A percentile compares a stretch with the other conserved stretches of the same genome.
phyloP scores from a whole-genome alignment of 805 yeast genomes.

The Kuraishia cidri region DNA sequence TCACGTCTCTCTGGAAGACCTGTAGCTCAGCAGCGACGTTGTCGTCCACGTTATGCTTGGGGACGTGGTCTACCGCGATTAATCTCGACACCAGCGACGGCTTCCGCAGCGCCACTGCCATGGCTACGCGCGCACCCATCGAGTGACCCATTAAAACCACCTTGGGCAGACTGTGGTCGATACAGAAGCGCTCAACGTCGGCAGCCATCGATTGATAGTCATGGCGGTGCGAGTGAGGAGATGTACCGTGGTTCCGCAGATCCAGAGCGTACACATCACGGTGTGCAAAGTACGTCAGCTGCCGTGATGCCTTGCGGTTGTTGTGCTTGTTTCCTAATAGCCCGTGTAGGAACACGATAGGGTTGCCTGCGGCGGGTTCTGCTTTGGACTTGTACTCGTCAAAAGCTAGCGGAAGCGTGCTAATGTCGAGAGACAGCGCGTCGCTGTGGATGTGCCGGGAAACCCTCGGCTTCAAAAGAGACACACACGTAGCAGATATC shows the following conservation, averaged over 20 bases:
- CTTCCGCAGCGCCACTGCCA: conserved; percentile 67
- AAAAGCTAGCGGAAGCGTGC: conserved; percentile 7
- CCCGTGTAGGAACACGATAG: conserved; percentile 81
- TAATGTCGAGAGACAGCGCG: conserved; percentile 3
- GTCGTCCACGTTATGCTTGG: conserved; percentile 38
- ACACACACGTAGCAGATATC: no score
- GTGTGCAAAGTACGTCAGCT: conserved; percentile 22
- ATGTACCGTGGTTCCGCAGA: conserved; percentile 82
- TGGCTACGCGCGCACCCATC: conserved; percentile 91
- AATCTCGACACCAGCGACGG: conserved; percentile 52
- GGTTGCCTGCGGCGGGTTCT: conserved; percentile 24
- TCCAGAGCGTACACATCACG: conserved; percentile 58
- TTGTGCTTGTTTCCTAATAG: conserved; percentile 75
- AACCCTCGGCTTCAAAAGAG: no score
- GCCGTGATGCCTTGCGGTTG: conserved; percentile 66
- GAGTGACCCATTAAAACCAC: conserved; percentile 66
- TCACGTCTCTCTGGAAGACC: conserved; percentile 20
- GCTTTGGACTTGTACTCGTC: conserved; percentile 6
- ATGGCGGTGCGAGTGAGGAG: conserved; percentile 65
- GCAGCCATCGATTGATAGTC: conserved; percentile 72
- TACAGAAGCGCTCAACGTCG: conserved; percentile 68
- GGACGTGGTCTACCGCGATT: conserved; percentile 80
- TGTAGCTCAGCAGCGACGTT: conserved; percentile 1
- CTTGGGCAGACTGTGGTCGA: conserved; percentile 22
- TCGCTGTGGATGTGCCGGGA: no score